A percentile compares a stretch with the other conserved stretches of the same genome.
Evolutionary conservation across 176 grass and related monocot genomes (phyloP).

Genomic region (Eremochloa ophiuroides): DNA sequence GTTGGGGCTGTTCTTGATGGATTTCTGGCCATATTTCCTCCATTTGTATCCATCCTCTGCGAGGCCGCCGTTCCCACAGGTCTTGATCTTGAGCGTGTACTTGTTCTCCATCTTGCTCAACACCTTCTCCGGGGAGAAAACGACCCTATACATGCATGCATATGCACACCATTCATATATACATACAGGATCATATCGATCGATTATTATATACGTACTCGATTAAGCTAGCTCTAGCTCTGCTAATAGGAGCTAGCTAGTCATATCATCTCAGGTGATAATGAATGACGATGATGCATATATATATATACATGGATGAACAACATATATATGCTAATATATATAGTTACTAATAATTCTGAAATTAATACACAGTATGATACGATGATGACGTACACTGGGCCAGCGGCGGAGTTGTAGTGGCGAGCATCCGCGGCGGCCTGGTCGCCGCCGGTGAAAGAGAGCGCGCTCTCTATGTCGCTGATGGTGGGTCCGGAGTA

Average conservation of each 20-base stretch:
- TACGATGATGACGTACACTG: conserved; percentile 35
- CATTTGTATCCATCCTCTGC: conserved; percentile 94
- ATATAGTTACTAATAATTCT: too few species aligned
- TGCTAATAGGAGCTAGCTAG: too few species aligned
- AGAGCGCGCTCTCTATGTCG: conserved; percentile 82
- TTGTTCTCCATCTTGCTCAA: conserved; percentile 85
- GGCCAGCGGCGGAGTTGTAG: conserved; percentile 17
- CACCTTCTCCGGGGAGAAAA: conserved; percentile 70
- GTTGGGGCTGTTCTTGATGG: conserved; percentile 98
- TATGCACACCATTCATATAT: background rate
- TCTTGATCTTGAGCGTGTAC: conserved; percentile 82
- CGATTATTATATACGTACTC: too few species aligned
- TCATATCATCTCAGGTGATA: too few species aligned
- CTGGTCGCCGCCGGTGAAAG: conserved; percentile 27
- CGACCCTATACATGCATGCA: background rate
- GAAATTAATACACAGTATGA: too few species aligned
- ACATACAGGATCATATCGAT: too few species aligned
- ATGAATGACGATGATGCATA: too few species aligned
- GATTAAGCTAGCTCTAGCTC: too few species aligned
- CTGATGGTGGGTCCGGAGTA: conserved; percentile 87
- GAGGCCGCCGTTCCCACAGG: conserved; percentile 38
- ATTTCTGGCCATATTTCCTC: conserved; percentile 97
- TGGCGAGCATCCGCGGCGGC: background rate
- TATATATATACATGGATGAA: too few species aligned
- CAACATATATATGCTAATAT: too few species aligned